Evolutionary conservation across 257 asterid species (phyloP), one percentile per base, ranked within the genome.

Genomic region (Primulina huaijiensis): DNA sequence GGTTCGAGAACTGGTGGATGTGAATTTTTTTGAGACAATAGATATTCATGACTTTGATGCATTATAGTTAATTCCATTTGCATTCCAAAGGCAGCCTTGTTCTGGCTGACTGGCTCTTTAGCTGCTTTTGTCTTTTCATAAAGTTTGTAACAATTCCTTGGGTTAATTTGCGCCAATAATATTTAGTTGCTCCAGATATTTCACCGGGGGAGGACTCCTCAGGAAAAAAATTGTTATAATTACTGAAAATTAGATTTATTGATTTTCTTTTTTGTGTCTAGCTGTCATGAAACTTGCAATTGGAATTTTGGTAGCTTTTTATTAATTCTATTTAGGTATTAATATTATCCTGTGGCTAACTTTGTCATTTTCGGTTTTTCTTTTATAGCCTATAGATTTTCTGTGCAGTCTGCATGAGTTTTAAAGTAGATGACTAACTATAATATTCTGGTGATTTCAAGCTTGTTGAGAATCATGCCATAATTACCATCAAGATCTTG

Each of bases 21-120:
- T 67, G 34, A 23, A 34, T 61, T 35, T 72, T 27, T 29, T 27
- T 64, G 29, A 70, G 70, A 27, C 43, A 25, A 37, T 74, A 46
- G 52, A 65, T 70, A 31, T 60, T 63, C 52, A 17, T 65, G 62
- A 30, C 16, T 40, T 19, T 46, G 53, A 50, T 50, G 67, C 61
- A 55, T 19, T 50, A 19, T 12, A 61, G 34, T 50, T 62, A 66
- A 38, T 59, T 61, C 20, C 43, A 40, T 64, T n/a, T 16, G 6
- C 50, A 63, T 56, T 23, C 7, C 19, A 16, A 50, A 29, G 35
- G 16, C 11, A 40, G 52, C 11, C 17, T 40, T 40, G 17, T 40
- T 37, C 17, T 40, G 52, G 25, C 25, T 23, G 25, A 1, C 25
- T 23, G 25, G 52, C 5, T 9, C 0, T 40, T 40, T 40, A 10